Evolutionary conservation across 2,329 filamentous ascomycete genomes (phyloP).

Genomic region (Thelonectria olida): DNA sequence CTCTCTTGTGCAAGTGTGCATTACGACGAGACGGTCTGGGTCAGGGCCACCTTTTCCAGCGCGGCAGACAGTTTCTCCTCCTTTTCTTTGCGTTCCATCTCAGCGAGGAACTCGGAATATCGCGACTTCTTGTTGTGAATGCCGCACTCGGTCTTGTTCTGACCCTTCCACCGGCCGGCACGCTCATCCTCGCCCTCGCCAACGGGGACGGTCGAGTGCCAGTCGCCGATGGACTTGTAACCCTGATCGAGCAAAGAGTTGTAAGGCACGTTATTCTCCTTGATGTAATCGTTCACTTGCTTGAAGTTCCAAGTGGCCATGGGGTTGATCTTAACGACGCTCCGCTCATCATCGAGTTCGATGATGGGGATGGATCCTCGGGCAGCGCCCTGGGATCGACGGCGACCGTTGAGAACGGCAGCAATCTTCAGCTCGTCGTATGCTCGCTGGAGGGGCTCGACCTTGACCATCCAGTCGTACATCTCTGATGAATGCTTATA

Average conservation of each 20-base stretch:
- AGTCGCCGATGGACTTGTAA: slow-evolving; percentile 99
- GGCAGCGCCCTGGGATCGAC: slow-evolving; percentile 91
- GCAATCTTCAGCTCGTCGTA: slow-evolving; percentile 88
- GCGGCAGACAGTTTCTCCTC: slow-evolving; percentile 50
- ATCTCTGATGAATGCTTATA: slow-evolving; percentile 89
- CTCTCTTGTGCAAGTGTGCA: slow-evolving; percentile 33
- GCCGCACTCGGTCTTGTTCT: slow-evolving; percentile 95
- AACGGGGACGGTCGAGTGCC: slow-evolving; percentile 95
- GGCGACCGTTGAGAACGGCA: slow-evolving; percentile 90
- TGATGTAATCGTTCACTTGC: slow-evolving; percentile 89
- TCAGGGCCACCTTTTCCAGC: slow-evolving; percentile 37
- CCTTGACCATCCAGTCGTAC: slow-evolving; percentile 98
- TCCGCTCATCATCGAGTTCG: slow-evolving; percentile 87
- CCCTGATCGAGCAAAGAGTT: slow-evolving; percentile 89
- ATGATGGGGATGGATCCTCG: slow-evolving; percentile 90
- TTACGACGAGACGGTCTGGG: slow-evolving; percentile 38
- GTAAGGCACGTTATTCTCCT: slow-evolving; percentile 88
- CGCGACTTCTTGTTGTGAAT: slow-evolving; percentile 98
- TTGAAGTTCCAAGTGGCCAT: slow-evolving; percentile 93
- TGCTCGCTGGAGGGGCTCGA: slow-evolving; percentile 92
- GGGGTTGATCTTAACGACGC: slow-evolving; percentile 97
- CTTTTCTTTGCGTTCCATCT: slow-evolving; percentile 75
- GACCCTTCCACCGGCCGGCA: slow-evolving; percentile 95
- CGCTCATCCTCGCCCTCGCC: slow-evolving; percentile 94
- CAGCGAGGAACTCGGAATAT: slow-evolving; percentile 84